Base-by-base conservation (phyloP, 2,329 filamentous ascomycete genomes). In the Kalaharituber pfeilii region DNA sequence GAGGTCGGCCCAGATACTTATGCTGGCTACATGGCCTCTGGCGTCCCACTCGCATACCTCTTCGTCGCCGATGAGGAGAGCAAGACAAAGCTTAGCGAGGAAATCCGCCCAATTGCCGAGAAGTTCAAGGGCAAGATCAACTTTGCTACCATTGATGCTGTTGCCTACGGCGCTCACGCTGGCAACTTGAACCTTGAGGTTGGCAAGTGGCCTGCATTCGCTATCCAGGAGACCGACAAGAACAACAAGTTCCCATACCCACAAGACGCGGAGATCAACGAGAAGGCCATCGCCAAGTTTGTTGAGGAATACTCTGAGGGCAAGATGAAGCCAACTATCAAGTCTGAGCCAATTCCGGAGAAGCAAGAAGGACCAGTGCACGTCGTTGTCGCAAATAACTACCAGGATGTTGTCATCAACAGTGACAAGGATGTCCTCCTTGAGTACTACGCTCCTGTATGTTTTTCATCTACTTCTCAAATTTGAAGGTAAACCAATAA, bases 1-100 rank as follows among this genome's bases (percentile, higher is more conserved):
- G 91, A 95, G 74, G 84, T 98, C 64, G 89, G 89, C 65, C 91
- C 91, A 59, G 91, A 96, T 71, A 98, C 91, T 61, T 98, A 98
- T 75, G 77, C 84, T 58, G 80, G 77, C 67, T 98, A 98, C 78
- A 98, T 96, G 84, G 80, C 81, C 53, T 79, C 89, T 63, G 87
- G 86, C 62, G 77, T 96, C 63, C 91, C 91, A 58, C 81, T 98
- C 60, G 91, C 87, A 61, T 98, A 96, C 75, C 94, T 98, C 73
- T 96, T 98, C 72, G 82, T 89, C 61, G 88, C 95, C 74, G 88
- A 84, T 47, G 69, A 78, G 26, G 89, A 96, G 73, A 87, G 94
- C 78, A 88, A 91, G 65, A 78, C 82, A 67, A 73, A 80, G 66
- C 80, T 94, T 62, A 75, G 82, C 63, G 78, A 82, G 61, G 74